Evolutionary conservation across 179 eudicot genomes (phyloP).

Genomic region (Spinacia oleracea): DNA sequence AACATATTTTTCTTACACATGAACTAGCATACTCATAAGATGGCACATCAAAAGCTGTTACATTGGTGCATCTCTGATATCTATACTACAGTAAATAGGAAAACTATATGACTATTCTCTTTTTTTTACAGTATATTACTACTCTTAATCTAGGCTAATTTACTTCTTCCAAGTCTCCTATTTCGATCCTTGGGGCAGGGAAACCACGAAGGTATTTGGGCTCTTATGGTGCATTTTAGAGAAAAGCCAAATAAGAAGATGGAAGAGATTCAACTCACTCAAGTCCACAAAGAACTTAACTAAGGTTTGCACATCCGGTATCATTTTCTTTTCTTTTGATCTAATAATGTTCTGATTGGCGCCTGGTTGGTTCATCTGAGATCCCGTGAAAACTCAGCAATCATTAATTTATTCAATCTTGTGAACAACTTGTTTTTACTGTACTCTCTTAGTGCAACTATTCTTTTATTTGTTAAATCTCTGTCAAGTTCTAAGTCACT

Average conservation of each 20-base stretch:
- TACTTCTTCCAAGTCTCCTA: neutral
- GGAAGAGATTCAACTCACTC: neutral
- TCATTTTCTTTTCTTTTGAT: neutral
- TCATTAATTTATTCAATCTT: too few relatives aligned
- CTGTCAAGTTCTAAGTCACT: too few relatives aligned
- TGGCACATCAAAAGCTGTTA: neutral
- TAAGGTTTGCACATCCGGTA: neutral
- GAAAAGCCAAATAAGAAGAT: neutral
- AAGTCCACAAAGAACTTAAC: neutral
- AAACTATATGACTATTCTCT: neutral
- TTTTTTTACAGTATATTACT: too few relatives aligned
- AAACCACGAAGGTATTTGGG: neutral
- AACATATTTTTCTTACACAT: neutral
- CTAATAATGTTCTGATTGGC: too few relatives aligned
- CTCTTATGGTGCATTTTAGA: neutral
- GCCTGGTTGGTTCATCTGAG: too few relatives aligned
- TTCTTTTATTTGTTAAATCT: too few relatives aligned
- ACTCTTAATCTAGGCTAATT: neutral
- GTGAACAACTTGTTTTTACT: too few relatives aligned
- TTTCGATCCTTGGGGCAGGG: neutral
- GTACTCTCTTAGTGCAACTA: too few relatives aligned
- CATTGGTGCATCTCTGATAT: neutral
- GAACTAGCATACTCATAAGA: neutral
- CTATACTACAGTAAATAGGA: neutral
- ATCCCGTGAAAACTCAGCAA: too few relatives aligned